A percentile compares a stretch with the other conserved stretches of the same genome.
phyloP scores from a whole-genome alignment of 2,329 filamentous ascomycete genomes.

The Diaporthe citri region DNA sequence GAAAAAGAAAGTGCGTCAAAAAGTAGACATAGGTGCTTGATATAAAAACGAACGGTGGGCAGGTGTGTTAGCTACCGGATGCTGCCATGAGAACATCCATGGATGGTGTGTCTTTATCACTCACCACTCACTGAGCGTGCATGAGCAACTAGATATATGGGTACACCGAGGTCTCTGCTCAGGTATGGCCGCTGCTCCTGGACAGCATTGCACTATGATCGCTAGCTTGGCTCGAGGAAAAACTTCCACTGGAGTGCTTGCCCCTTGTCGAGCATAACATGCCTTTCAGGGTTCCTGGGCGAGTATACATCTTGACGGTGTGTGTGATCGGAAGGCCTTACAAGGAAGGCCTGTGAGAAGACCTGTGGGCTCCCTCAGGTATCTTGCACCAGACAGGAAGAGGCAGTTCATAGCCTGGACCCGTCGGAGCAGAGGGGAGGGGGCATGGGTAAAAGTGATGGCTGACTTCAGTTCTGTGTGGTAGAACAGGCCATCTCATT shows the following conservation, averaged over 20 bases:
- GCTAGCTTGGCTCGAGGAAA: neutral
- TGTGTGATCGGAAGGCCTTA: neutral
- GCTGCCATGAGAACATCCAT: conserved; percentile 8
- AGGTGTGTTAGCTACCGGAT: neutral
- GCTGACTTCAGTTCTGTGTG: conserved; percentile 31
- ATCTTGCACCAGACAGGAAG: conserved; percentile 28
- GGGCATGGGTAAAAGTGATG: conserved; percentile 32
- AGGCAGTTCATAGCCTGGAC: conserved; percentile 18
- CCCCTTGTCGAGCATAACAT: neutral
- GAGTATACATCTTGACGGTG: neutral
- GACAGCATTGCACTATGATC: neutral
- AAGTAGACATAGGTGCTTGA: conserved; percentile 30
- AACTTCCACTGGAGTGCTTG: neutral
- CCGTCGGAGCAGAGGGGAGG: neutral
- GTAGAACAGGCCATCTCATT: conserved; percentile 26
- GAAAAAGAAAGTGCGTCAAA: conserved; percentile 23
- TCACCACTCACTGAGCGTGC: neutral
- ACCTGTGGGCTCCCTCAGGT: conserved; percentile 20
- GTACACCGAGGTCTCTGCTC: neutral
- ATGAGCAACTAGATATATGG: neutral
- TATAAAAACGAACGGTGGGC: conserved; percentile 23
- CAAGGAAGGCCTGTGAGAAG: neutral
- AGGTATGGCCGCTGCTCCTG: neutral
- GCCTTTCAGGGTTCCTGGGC: neutral
- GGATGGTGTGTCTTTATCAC: conserved; percentile 24